These are phyloP conservation scores for Capronia americana DNA, from an alignment of 2,329 filamentous ascomycete genomes.

Conservation along the genomic window DNA sequence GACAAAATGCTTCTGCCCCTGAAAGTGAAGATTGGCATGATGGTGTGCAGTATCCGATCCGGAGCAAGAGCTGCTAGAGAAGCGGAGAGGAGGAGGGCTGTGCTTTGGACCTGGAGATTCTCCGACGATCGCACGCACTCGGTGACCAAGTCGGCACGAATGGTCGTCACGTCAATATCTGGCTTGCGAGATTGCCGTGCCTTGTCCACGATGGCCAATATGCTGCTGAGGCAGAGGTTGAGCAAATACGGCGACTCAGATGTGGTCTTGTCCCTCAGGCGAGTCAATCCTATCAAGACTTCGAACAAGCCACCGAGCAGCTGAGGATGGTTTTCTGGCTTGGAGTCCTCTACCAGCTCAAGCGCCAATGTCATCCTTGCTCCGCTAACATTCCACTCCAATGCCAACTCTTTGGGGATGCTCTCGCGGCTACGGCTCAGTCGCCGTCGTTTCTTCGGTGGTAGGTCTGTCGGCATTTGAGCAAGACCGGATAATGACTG, in stretches of 20 bases:
- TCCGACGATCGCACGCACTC: slow-evolving; percentile 91
- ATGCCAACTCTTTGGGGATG: slow-evolving; percentile 54
- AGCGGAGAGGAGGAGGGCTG: slow-evolving; percentile 85
- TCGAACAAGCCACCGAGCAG: slow-evolving; percentile 82
- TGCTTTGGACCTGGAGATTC: slow-evolving; percentile 92
- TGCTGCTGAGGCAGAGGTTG: slow-evolving; percentile 78
- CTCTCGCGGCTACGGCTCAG: slow-evolving; percentile 68
- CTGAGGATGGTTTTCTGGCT: slow-evolving; percentile 74
- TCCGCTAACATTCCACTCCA: slow-evolving; percentile 28
- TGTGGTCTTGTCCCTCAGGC: slow-evolving; percentile 78
- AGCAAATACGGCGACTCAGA: slow-evolving; percentile 92
- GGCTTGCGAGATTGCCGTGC: slow-evolving; percentile 63
- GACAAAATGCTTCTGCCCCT: slow-evolving; percentile 91
- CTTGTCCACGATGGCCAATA: slow-evolving; percentile 82
- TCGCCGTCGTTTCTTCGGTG: slow-evolving; percentile 78
- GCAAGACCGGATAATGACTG: slow-evolving; percentile 71
- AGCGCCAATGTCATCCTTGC: slow-evolving; percentile 72
- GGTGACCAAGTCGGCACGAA: slow-evolving; percentile 88
- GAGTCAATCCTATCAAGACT: slow-evolving; percentile 83
- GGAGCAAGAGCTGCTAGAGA: slow-evolving; percentile 85
- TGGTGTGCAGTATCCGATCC: slow-evolving; percentile 89
- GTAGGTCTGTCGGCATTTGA: slow-evolving; percentile 73
- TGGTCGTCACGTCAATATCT: slow-evolving; percentile 76
- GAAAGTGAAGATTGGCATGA: slow-evolving; percentile 99
- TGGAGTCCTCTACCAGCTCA: slow-evolving; percentile 83